Evolutionary conservation across 208 protist species (phyloP), one percentile per base, ranked within the genome.

Genomic region (Kentomonas sorsogonicus): DNA sequence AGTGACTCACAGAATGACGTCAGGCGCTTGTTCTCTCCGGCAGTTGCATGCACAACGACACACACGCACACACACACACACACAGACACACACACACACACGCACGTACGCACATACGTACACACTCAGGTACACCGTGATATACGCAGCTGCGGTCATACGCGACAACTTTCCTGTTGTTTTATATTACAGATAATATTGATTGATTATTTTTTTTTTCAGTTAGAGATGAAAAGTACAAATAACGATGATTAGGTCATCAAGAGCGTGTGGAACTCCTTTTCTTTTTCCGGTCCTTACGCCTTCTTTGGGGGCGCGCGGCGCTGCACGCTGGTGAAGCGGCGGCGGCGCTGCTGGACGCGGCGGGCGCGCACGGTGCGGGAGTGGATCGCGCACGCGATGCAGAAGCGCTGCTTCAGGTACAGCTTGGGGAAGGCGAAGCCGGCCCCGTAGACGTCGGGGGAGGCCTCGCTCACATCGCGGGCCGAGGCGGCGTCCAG

Each of bases 371-470:
- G 96, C 45, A 99, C 98, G 29, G 98, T 91, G 66, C 96, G 95
- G 75, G 93, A 94, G 95, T 99, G 98, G 71, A 99, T 98, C 61
- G 98, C 98, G 90, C 98, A 99, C 23, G 97, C 98, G 57, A 99
- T 96, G 90, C 98, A 99, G 93, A 98, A 99, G 79, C 98, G 92
- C 77, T 98, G 81, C 94, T 99, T 99, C 76, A 98, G 86, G 94
- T 99, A 99, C 51, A 99, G 79, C 95, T 99, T 99, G 56, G 98
- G 98, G 68, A 99, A 92, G 56, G 77, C 77, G 77, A 92, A 96
- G 61, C 78, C 87, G 69, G 82, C 74, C 26, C 97, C 82, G 69
- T 96, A 95, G 58, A 98, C 66, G n/a, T n/a, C n/a, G 44, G 76
- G 86, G 59, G 86, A 97, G 52, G 93, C 88, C 69, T 99, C 97